Conservation (phyloP, 345 rosid genomes). For the Lumnitzera littorea region DNA sequence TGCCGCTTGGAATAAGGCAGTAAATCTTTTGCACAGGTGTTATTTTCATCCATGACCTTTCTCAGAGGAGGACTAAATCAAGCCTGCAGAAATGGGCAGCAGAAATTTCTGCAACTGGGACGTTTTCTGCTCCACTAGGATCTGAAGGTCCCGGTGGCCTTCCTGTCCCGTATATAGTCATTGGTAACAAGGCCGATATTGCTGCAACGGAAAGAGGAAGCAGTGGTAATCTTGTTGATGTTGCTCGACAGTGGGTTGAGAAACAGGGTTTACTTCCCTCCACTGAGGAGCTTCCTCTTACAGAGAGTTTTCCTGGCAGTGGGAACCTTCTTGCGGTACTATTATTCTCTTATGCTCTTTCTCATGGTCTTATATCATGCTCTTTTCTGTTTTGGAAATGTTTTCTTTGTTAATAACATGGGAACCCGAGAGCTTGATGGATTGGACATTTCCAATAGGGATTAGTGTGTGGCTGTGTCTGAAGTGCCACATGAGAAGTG, state of each 20-base stretch:
- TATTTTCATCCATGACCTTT: slow-evolving; percentile 93
- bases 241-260: slow-evolving; percentile 99
- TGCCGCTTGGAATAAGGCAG: not conserved
- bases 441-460: too few species aligned
- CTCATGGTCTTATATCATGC: not conserved
- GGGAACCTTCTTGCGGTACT: slow-evolving; percentile 78
- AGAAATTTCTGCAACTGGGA: slow-evolving; percentile 77
- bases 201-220: slow-evolving; percentile 94
- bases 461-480: too few species aligned
- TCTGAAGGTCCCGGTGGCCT: slow-evolving; percentile 97
- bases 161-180: slow-evolving; percentile 88
- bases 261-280: slow-evolving; percentile 95
- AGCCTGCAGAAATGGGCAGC: slow-evolving; percentile 96
- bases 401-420: not conserved
- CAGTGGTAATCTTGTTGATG: slow-evolving; percentile 97
- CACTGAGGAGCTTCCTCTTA: slow-evolving; percentile 90
- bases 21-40: slow-evolving; percentile 49
- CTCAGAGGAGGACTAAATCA: slow-evolving; percentile 93
- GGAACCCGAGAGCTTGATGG: not conserved
- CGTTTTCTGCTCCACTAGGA: slow-evolving; percentile 89
- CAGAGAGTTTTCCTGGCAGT: slow-evolving; percentile 90
- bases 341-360: slow-evolving; percentile 12
- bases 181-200: slow-evolving; percentile 95
- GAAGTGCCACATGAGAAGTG: too few species aligned
- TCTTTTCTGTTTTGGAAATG: not conserved